Conservation (phyloP, 202 grass and related monocot species). For the Bolboschoenoplectus hybrid region DNA sequence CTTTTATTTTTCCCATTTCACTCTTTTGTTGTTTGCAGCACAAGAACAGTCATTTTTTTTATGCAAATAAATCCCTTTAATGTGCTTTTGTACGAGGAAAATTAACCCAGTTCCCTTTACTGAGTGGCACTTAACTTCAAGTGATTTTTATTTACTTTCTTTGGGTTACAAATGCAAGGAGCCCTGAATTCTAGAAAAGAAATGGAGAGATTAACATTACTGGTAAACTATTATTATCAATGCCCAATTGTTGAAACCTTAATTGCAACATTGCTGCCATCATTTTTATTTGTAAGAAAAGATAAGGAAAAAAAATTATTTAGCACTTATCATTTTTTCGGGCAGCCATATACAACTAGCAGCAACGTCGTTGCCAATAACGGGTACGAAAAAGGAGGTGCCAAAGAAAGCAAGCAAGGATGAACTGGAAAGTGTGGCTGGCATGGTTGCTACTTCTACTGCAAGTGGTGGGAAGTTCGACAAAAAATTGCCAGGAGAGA, state of each 20-base stretch:
- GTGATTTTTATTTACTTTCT: neutral
- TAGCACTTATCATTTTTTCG: slow-evolving; percentile 1
- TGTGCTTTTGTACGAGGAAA: neutral
- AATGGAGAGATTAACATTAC: neutral
- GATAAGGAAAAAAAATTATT: neutral
- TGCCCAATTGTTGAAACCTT: neutral
- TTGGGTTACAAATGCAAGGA: neutral
- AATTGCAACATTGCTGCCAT: neutral
- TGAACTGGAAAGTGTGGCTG: slow-evolving; percentile 85
- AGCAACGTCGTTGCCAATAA: slow-evolving; percentile 81
- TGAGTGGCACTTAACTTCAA: neutral
- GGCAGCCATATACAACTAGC: slow-evolving; percentile 95
- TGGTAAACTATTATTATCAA: neutral
- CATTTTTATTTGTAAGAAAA: slow-evolving; percentile 26
- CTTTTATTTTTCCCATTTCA: neutral
- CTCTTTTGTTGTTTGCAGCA: neutral
- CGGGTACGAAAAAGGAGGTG: slow-evolving; percentile 64
- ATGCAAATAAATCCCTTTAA: neutral
- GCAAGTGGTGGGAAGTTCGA: slow-evolving; percentile 98
- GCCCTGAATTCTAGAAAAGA: neutral
- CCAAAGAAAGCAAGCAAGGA: slow-evolving; percentile 83
- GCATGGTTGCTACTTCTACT: slow-evolving; percentile 82
- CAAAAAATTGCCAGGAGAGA: slow-evolving; percentile 86
- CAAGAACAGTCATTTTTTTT: neutral
- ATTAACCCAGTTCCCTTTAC: neutral